Evolutionary conservation across 208 protist genomes (phyloP).

Genomic region (Leptomonas pyrrhocoris): DNA sequence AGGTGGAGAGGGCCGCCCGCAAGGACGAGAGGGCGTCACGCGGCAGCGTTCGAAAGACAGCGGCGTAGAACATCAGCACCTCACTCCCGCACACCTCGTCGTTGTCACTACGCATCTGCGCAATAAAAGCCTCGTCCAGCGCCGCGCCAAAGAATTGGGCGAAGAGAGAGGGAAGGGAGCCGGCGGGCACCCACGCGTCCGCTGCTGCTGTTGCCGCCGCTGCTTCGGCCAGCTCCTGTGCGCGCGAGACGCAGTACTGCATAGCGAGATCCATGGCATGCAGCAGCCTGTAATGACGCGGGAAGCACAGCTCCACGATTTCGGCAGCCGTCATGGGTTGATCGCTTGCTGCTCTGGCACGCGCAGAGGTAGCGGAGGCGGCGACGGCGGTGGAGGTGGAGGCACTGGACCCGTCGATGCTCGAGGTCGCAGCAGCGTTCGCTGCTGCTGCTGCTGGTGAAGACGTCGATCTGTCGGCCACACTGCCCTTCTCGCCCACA

Average conservation of each 20-base stretch:
- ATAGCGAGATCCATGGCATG: constrained; percentile 39
- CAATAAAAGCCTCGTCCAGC: constrained; percentile 20
- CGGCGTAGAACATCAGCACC: constrained; percentile 58
- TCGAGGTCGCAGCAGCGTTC: neutral
- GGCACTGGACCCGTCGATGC: neutral
- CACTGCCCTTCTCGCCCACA: constrained; percentile 40
- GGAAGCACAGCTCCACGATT: constrained; percentile 44
- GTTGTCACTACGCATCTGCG: constrained; percentile 2
- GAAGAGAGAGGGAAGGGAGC: constrained; percentile 7
- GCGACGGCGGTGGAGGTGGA: neutral
- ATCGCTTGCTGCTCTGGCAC: constrained; percentile 6
- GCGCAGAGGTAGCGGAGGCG: constrained; percentile 7
- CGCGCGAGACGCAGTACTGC: constrained; percentile 10
- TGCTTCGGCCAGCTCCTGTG: constrained; percentile 4
- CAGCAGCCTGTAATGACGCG: constrained; percentile 42
- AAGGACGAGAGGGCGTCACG: constrained; percentile 26
- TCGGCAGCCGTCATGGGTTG: constrained; percentile 2
- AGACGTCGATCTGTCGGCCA: neutral
- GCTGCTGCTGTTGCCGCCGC: neutral
- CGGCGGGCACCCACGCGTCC: neutral
- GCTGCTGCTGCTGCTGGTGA: constrained; percentile 2
- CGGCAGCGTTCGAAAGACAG: constrained; percentile 37
- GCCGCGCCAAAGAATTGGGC: constrained; percentile 13
- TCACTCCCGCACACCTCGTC: constrained; percentile 40
- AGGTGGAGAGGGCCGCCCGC: constrained; percentile 21